Base-by-base conservation (phyloP, 1,284 basidiomycete genomes). In the Boletus sp. region DNA sequence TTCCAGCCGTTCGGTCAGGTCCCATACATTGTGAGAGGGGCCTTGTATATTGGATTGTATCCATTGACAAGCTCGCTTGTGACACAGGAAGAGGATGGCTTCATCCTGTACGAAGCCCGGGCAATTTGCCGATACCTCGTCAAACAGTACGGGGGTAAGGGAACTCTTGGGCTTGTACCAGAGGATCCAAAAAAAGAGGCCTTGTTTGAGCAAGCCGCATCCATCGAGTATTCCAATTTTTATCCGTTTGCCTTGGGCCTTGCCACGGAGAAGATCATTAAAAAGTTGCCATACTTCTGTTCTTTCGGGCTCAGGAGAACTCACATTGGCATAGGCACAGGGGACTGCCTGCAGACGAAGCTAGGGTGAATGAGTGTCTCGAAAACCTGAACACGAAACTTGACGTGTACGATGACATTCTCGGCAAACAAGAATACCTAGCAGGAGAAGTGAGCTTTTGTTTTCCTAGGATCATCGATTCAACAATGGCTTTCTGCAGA, bases 1-100 rank as follows among this genome's bases (percentile, higher is more conserved):
- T 71, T 76, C 56, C 82, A 84, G 56, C 82, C 83, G 1, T 84
- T 84, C 65, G 80, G 80, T 51, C 80, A 83, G 68, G 77, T 84
- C 60, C 83, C 83, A 6, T 81, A 77, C 67, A 72, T 84, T 46
- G 76, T 77, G 62, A 47, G 77, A 52, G 14, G 51, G n/a, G 16
- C 51, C 11, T 50, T 50, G 28, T 16, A 40, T 9, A 6, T 14
- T 1, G 19, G 14, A 10, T 43, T 31, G 3, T 19, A 30, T 33
- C 33, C 23, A 1, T 38, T 57, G 35, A 65, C 49, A 46, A 21
- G 31, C 19, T 35, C 31, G 38, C 14, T 21, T 48, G 27, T 28
- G 11, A 17, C 23, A 25, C 38, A 75, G 69, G 77, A 80, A 35
- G 79, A 79, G 44, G 75, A 80, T 59, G 79, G 78, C 53, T 80